Percentiles rank a stretch among this genome's conserved stretches.
These are phyloP conservation scores for Talaromyces liani DNA, from an alignment of 495 filamentous ascomycete genomes.

Conservation along the genomic window DNA sequence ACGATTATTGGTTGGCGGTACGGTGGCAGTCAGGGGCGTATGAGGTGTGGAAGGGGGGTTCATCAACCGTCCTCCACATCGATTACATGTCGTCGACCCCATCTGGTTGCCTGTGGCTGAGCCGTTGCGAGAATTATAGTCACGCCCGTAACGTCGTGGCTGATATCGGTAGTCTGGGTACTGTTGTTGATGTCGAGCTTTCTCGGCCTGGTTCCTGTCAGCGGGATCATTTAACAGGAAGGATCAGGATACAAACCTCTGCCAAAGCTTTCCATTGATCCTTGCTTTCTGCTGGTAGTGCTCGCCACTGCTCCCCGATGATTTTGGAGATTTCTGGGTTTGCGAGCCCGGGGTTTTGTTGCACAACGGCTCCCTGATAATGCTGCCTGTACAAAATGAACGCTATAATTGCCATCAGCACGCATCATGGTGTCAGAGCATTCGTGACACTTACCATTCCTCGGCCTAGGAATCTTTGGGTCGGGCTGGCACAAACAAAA, in stretches of 20 bases:
- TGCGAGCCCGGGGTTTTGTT: slow-evolving; percentile 77
- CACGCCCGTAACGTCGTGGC: slow-evolving; percentile 68
- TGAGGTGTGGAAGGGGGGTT: slow-evolving; percentile 38
- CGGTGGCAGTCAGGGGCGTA: slow-evolving; percentile 25
- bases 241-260: slow-evolving; percentile 46
- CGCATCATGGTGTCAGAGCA: neutral
- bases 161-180: slow-evolving; percentile 95
- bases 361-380: slow-evolving; percentile 74
- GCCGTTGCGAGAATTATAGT: slow-evolving; percentile 24
- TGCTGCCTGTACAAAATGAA: slow-evolving; percentile 98
- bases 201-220: slow-evolving; percentile 61
- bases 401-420: slow-evolving; percentile 42
- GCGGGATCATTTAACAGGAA: neutral
- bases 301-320: slow-evolving; percentile 87
- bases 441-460: slow-evolving; percentile 72
- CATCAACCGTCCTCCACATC: slow-evolving; percentile 40
- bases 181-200: slow-evolving; percentile 78
- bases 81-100: slow-evolving; percentile 32
- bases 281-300: slow-evolving; percentile 66
- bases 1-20: slow-evolving; percentile 5
- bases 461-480: slow-evolving; percentile 86
- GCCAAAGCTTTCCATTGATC: slow-evolving; percentile 83
- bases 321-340: slow-evolving; percentile 99
- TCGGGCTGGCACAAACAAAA: slow-evolving; percentile 91
- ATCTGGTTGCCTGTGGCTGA: slow-evolving; percentile 26